Evolutionary conservation across 78 protist genomes (phyloP).

Genomic region (Dictyostelium firmibasis): DNA sequence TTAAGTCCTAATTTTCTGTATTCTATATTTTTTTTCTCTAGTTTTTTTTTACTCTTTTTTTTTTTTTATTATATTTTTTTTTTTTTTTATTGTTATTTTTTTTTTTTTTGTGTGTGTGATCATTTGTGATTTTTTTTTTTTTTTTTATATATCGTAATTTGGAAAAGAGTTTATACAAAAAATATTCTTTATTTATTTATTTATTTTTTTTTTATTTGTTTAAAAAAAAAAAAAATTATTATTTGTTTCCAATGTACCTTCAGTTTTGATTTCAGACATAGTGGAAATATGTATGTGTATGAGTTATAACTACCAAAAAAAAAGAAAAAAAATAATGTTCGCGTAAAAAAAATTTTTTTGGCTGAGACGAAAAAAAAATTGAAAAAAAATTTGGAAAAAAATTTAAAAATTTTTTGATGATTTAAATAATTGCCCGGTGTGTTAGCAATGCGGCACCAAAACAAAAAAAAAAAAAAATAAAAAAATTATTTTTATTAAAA

Average conservation of each 20-base stretch:
- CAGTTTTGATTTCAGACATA: slow-evolving; percentile 22
- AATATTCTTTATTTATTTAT: background rate
- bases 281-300: background rate
- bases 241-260: slow-evolving; percentile 2
- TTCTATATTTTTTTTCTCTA: too few species aligned
- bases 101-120: background rate
- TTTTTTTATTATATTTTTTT: background rate
- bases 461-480: background rate
- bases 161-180: background rate
- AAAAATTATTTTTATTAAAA: background rate
- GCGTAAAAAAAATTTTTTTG: background rate
- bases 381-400: background rate
- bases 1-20: too few species aligned
- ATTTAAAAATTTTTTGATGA: background rate
- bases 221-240: too few species aligned
- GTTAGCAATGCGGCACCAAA: background rate
- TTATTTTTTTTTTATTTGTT: background rate
- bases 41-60: background rate
- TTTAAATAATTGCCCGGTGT: background rate
- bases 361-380: background rate
- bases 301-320: slow-evolving; percentile 1
- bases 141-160: background rate
- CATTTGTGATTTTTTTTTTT: background rate
- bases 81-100: background rate
- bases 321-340: background rate